phyloP scores from a whole-genome alignment of 352 stramenopile genomes.

The Pythium pectinolyticum region DNA sequence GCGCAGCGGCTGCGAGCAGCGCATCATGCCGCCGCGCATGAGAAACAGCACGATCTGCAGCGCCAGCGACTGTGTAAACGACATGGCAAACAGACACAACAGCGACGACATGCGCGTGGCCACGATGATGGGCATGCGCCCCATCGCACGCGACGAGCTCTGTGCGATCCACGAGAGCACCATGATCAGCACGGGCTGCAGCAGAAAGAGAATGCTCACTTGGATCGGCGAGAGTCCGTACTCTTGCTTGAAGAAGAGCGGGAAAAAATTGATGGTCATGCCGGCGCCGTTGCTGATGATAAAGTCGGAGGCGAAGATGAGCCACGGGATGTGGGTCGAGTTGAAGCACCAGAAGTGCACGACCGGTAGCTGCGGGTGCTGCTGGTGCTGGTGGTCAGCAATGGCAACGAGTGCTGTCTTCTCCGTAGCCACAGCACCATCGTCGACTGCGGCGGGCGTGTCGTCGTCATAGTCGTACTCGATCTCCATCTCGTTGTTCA shows the following conservation, averaged over 20 bases:
- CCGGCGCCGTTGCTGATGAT: constrained; percentile 66
- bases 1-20: constrained; percentile 59
- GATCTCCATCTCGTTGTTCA: constrained; percentile 60
- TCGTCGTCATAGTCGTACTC: constrained; percentile 74
- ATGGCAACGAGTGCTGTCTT: constrained; percentile 32
- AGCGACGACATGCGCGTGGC: constrained; percentile 43
- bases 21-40: constrained; percentile 51
- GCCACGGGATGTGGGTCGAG: constrained; percentile 48
- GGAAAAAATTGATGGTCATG: constrained; percentile 59
- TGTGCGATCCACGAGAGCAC: constrained; percentile 50
- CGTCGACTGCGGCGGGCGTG: no score
- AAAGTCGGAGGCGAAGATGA: constrained; percentile 71
- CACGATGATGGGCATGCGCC: constrained; percentile 64
- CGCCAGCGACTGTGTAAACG: constrained; percentile 27
- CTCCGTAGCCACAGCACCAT: no score
- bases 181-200: constrained; percentile 49
- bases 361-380: no score
- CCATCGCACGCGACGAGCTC: constrained; percentile 30
- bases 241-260: constrained; percentile 66
- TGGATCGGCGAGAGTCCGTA: constrained; percentile 52
- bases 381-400: not conserved
- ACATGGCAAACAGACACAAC: no score
- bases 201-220: constrained; percentile 56
- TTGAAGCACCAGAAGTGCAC: constrained; percentile 30
- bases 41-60: constrained; percentile 57